Evolutionary conservation across 2,329 filamentous ascomycete species (phyloP), one percentile per base, ranked within the genome.

Genomic region (Colletotrichum lindemuthianum): DNA sequence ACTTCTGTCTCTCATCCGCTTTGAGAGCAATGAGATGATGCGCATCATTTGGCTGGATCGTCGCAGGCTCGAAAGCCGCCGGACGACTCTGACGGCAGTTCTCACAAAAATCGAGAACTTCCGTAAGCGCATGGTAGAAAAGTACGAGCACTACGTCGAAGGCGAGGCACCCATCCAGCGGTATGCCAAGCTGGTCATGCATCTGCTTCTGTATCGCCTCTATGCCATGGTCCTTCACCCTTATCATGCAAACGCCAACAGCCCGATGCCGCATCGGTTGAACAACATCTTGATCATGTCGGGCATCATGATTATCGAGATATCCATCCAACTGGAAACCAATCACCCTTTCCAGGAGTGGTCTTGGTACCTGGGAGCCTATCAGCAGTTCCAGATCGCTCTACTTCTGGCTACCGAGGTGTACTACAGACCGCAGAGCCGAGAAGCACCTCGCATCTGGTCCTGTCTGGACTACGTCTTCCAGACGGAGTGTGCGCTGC

Each of bases 11-110:
- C 81, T 90, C 8, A 89, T 93, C 69, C 86, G 91, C 1, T 90
- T 92, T 68, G 90, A 93, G 73, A 86, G 88, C 72, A 88, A 88
- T 71, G 90, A 93, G 74, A 90, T 93, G 83, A 88, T 89, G 75
- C 86, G 90, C 12, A 81, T 84, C 59, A 81, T 92, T 53, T 92
- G 89, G 88, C 78, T 84, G n/a, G 90, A 93, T 72, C 82, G 90
- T 47, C 82, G 88, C 32, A 84, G 86, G 58, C 78, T 92, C 11
- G 88, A 92, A 69, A 81, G 79, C 53, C 84, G 85, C 69, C 86
- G 85, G 72, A 85, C 85, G 41, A 86, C 83, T 13, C 77, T 92
- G 52, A 90, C 88, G 0, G 82, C 85, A 2, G 82, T 91, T 37
- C 80, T 94, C 24, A 81, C 83, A 58, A 91, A 90, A 72, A 86